Evolutionary conservation across 768 basidiomycete species (phyloP).

Genomic region (Leccinum longicurvipes): DNA sequence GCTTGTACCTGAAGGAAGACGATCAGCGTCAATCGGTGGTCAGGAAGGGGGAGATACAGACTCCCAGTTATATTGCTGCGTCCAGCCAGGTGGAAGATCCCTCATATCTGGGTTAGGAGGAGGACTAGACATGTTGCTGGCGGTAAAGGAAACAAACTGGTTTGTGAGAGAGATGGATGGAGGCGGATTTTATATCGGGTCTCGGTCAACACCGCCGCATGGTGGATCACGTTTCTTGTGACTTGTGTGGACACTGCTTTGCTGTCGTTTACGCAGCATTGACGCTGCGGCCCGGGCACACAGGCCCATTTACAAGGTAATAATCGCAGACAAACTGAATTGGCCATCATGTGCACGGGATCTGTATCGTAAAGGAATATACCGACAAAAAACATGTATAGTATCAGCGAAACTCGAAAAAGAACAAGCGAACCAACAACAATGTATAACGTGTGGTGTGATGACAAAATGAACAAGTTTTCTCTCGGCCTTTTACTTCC

Average conservation of each 20-base stretch:
- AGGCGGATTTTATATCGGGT: conserved; percentile 23
- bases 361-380: conserved; percentile 27
- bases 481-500: conserved; percentile 15
- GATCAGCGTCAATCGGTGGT: conserved; percentile 23
- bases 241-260: conserved; percentile 32
- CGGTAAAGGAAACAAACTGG: conserved; percentile 1
- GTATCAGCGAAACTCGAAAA: conserved; percentile 17
- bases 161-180: conserved; percentile 23
- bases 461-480: conserved; percentile 5
- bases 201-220: background rate
- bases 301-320: conserved; percentile 6
- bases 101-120: conserved; percentile 55
- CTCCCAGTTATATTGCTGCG: conserved; percentile 64
- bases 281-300: conserved; percentile 18
- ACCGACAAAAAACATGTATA: conserved; percentile 24
- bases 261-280: conserved; percentile 23
- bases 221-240: conserved; percentile 14
- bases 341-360: background rate
- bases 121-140: conserved; percentile 40
- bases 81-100: conserved; percentile 65
- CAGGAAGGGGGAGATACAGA: conserved; percentile 35
- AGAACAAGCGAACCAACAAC: conserved; percentile 4
- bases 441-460: background rate
- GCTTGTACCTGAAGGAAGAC: conserved; percentile 47
- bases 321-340: background rate